phyloP scores from a whole-genome alignment of 75 land plant species.

The Sequoiadendron giganteum region DNA sequence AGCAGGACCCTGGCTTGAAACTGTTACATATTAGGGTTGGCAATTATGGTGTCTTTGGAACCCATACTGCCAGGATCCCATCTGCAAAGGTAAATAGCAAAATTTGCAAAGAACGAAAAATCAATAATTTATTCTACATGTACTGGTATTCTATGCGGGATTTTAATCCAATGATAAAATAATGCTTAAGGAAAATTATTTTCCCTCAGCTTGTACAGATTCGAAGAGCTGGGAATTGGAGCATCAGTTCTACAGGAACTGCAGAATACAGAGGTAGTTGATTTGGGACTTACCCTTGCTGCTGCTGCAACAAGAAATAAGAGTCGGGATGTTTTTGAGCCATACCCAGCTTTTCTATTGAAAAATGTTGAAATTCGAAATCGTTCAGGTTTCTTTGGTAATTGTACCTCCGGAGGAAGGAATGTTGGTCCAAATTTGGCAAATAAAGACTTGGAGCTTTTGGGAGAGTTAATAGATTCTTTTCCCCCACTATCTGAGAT shows the following conservation, averaged over 20 bases:
- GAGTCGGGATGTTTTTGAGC: slow-evolving; percentile 35
- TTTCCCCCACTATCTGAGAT: slow-evolving; percentile 21
- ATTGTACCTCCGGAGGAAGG: background rate
- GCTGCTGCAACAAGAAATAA: slow-evolving; percentile 8
- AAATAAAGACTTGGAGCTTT: slow-evolving; percentile 19
- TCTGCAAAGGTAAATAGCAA: no score
- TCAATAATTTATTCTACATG: background rate
- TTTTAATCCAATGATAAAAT: background rate
- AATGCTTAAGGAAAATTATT: background rate
- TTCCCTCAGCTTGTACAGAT: slow-evolving; percentile 22
- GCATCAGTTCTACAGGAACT: slow-evolving; percentile 31
- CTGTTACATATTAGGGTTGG: no score
- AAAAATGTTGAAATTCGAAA: slow-evolving; percentile 24
- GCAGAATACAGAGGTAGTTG: slow-evolving; percentile 20
- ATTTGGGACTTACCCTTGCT: slow-evolving; percentile 16
- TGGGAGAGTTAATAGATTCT: slow-evolving; percentile 2
- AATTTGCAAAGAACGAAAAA: background rate
- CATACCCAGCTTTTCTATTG: slow-evolving; percentile 33
- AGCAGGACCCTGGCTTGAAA: background rate
- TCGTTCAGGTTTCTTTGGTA: slow-evolving; percentile 33
- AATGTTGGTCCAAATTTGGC: background rate
- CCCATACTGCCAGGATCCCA: no score
- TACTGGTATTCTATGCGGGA: background rate
- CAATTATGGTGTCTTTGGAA: no score
- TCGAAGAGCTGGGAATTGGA: slow-evolving; percentile 38